phyloP scores from a whole-genome alignment of 1,139 yeast genomes.

The Geotrichum restrictum region DNA sequence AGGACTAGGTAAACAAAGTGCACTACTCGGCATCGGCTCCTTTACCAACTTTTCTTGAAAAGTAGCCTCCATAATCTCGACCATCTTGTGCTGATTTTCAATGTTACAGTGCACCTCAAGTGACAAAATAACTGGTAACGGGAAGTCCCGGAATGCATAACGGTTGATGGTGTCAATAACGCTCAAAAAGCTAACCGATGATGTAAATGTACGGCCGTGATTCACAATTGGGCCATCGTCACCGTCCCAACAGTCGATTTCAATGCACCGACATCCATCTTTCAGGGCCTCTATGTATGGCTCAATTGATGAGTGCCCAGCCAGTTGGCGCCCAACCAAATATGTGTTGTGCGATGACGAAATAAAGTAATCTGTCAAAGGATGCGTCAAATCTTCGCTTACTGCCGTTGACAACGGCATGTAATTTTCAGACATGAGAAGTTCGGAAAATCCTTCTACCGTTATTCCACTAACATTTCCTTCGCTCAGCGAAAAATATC shows the following conservation, averaged over 20 bases:
- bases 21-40: constrained; percentile 38
- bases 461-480: constrained; percentile 12
- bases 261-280: constrained; percentile 88
- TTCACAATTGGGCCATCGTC: constrained; percentile 76
- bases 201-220: constrained; percentile 82
- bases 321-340: constrained; percentile 80
- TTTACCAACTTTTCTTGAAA: constrained; percentile 60
- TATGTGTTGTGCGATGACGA: constrained; percentile 96
- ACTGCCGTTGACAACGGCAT: constrained; percentile 37
- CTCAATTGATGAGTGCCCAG: constrained; percentile 81
- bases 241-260: constrained; percentile 95
- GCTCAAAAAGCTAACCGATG: constrained; percentile 62
- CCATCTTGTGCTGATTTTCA: constrained; percentile 62
- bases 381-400: constrained; percentile 54
- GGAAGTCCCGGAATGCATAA: constrained; percentile 80
- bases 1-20: constrained; percentile 62
- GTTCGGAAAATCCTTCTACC: constrained; percentile 47
- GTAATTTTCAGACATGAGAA: constrained; percentile 49
- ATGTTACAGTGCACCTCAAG: constrained; percentile 75
- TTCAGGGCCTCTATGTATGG: constrained; percentile 84
- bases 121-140: constrained; percentile 79
- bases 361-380: constrained; percentile 79
- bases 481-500: constrained; percentile 14
- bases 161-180: constrained; percentile 71
- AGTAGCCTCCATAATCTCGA: constrained; percentile 48